A percentile compares a stretch with the other conserved stretches of the same genome.
phyloP scores from a whole-genome alignment of 768 basidiomycete genomes.

The Kwoniella bestiolae region DNA sequence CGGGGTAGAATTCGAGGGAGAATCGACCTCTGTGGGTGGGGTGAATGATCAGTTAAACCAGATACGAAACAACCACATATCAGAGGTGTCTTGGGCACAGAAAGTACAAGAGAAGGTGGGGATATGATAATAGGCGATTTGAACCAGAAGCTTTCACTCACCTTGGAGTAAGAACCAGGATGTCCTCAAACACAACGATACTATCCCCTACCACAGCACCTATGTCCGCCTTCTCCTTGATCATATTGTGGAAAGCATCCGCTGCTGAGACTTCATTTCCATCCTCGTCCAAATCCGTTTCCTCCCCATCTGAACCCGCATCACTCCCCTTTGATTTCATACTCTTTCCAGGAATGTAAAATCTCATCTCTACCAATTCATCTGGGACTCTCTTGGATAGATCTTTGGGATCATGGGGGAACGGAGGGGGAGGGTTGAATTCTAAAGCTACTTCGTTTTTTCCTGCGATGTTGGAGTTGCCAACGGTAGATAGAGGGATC shows the following conservation, averaged over 20 bases:
- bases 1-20: slow-evolving; percentile 96
- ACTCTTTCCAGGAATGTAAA: slow-evolving; percentile 74
- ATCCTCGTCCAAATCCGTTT: slow-evolving; percentile 62
- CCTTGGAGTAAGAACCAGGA: slow-evolving; percentile 85
- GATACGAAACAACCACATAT: no score
- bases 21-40: slow-evolving; percentile 75
- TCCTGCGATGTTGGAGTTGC: slow-evolving; percentile 96
- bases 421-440: slow-evolving; percentile 61
- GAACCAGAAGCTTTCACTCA: slow-evolving; percentile 26
- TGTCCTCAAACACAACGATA: slow-evolving; percentile 92
- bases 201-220: slow-evolving; percentile 88
- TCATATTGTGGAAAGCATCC: slow-evolving; percentile 91
- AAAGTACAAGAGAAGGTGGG: no score
- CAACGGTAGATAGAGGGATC: slow-evolving; percentile 79
- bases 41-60: slow-evolving; percentile 2
- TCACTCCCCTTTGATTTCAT: slow-evolving; percentile 48
- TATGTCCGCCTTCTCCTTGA: slow-evolving; percentile 95
- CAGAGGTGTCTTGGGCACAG: no score
- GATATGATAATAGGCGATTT: no score
- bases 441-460: slow-evolving; percentile 99
- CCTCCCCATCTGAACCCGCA: slow-evolving; percentile 63
- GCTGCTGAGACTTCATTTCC: slow-evolving; percentile 72
- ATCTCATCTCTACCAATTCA: slow-evolving; percentile 93
- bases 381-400: slow-evolving; percentile 63
- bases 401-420: slow-evolving; percentile 30